phyloP scores from a whole-genome alignment of 163 green algal genomes.

The Coccomyxa subellipsoidea region DNA sequence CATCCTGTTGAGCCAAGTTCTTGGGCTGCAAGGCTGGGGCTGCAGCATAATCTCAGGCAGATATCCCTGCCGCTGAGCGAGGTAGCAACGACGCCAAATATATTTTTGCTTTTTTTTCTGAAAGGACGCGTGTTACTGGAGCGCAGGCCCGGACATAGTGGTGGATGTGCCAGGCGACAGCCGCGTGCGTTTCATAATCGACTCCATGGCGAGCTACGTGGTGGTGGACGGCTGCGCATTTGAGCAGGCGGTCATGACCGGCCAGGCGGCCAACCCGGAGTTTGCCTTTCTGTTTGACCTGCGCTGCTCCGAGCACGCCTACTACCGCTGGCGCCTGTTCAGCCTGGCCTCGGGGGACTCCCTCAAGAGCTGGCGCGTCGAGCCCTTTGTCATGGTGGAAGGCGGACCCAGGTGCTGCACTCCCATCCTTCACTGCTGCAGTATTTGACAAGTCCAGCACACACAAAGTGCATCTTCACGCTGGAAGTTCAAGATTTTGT shows the following conservation, averaged over 20 bases:
- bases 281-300: conserved; percentile 91
- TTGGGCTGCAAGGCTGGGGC: too few relatives aligned
- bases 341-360: conserved; percentile 44
- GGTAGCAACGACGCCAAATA: too few relatives aligned
- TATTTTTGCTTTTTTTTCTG: too few relatives aligned
- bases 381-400: conserved; percentile 90
- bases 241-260: conserved; percentile 87
- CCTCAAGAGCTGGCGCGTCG: conserved; percentile 74
- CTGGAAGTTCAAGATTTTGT: too few relatives aligned
- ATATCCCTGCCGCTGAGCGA: too few relatives aligned
- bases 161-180: conserved; percentile 70
- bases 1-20: too few relatives aligned
- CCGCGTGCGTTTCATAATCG: conserved; percentile 81
- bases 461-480: too few relatives aligned
- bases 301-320: conserved; percentile 74
- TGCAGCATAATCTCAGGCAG: too few relatives aligned
- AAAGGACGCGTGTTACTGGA: too few relatives aligned
- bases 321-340: conserved; percentile 88
- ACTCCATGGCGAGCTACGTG: conserved; percentile 85
- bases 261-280: conserved; percentile 72
- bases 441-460: too few relatives aligned
- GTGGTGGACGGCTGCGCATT: conserved; percentile 80
- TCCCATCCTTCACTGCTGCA: background rate
- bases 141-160: conserved; percentile 50
- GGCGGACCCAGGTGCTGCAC: conserved; percentile 29